phyloP scores from a whole-genome alignment of 2,329 filamentous ascomycete species.

The Fusarium sambucinum region DNA sequence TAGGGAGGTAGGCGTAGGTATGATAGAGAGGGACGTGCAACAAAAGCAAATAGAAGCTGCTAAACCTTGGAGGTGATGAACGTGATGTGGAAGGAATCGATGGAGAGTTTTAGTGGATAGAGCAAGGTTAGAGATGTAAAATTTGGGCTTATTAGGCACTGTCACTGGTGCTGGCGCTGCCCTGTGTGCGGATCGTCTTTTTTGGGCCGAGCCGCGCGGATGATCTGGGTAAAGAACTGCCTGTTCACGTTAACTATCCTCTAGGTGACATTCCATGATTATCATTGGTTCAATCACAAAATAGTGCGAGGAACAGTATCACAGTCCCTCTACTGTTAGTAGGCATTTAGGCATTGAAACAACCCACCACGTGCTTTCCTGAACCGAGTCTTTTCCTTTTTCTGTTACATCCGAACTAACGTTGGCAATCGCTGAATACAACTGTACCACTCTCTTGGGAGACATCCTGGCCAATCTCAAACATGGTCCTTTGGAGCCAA shows the following conservation, averaged over 20 bases:
- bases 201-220: constrained; percentile 43
- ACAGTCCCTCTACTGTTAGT: not conserved
- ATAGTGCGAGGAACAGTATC: constrained; percentile 6
- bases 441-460: constrained; percentile 17
- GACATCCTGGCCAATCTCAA: constrained; percentile 26
- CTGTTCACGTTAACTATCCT: constrained; percentile 35
- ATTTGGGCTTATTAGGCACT: constrained; percentile 27
- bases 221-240: constrained; percentile 36
- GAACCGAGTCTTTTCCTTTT: constrained; percentile 8
- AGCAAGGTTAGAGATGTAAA: constrained; percentile 41
- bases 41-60: constrained; percentile 14
- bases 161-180: constrained; percentile 9
- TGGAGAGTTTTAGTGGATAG: constrained; percentile 35
- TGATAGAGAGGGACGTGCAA: not conserved
- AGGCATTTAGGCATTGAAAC: constrained; percentile 25
- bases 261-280: constrained; percentile 19
- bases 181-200: constrained; percentile 38
- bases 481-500: constrained; percentile 7
- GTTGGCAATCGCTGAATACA: not conserved
- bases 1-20: not conserved
- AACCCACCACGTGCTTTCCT: constrained; percentile 37
- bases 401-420: constrained; percentile 12
- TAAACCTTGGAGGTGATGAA: not conserved
- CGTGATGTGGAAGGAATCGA: constrained; percentile 24
- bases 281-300: constrained; percentile 13